Evolutionary conservation across 495 filamentous ascomycete genomes (phyloP).

Genomic region (Aspergillus indologenus): DNA sequence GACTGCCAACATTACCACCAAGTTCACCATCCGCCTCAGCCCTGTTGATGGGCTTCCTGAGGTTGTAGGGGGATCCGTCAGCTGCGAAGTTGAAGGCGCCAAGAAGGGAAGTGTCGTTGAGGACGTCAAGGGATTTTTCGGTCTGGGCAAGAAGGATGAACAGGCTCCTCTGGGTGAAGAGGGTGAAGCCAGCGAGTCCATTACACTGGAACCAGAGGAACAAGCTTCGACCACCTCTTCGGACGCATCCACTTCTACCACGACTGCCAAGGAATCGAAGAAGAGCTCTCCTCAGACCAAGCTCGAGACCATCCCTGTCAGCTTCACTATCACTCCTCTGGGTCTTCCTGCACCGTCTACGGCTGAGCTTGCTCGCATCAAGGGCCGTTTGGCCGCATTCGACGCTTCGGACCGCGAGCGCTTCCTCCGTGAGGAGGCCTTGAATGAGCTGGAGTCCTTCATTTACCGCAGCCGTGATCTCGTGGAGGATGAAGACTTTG

Average conservation of each 20-base stretch:
- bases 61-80: slow-evolving; percentile 68
- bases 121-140: slow-evolving; percentile 91
- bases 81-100: slow-evolving; percentile 74
- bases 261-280: slow-evolving; percentile 44
- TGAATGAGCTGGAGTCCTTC: slow-evolving; percentile 91
- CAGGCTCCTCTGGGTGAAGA: slow-evolving; percentile 74
- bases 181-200: slow-evolving; percentile 43
- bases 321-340: slow-evolving; percentile 56
- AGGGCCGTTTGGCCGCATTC: slow-evolving; percentile 72
- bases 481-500: slow-evolving; percentile 70
- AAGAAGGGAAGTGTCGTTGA: slow-evolving; percentile 83
- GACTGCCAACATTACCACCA: slow-evolving; percentile 72
- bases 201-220: slow-evolving; percentile 48
- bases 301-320: slow-evolving; percentile 66
- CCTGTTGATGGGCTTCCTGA: slow-evolving; percentile 79
- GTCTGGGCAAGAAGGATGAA: slow-evolving; percentile 82
- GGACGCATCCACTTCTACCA: slow-evolving; percentile 45
- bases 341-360: slow-evolving; percentile 57
- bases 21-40: slow-evolving; percentile 69
- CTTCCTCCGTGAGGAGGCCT: slow-evolving; percentile 73
- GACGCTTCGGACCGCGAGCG: slow-evolving; percentile 78
- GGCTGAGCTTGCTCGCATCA: slow-evolving; percentile 61
- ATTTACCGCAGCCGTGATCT: slow-evolving; percentile 87
- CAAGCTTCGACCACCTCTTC: slow-evolving; percentile 46
- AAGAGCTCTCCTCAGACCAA: slow-evolving; percentile 57